A percentile compares a stretch with the other conserved stretches of the same genome.
Evolutionary conservation across 116 monocot genomes (phyloP).

Genomic region (Posidonia oceanica): DNA sequence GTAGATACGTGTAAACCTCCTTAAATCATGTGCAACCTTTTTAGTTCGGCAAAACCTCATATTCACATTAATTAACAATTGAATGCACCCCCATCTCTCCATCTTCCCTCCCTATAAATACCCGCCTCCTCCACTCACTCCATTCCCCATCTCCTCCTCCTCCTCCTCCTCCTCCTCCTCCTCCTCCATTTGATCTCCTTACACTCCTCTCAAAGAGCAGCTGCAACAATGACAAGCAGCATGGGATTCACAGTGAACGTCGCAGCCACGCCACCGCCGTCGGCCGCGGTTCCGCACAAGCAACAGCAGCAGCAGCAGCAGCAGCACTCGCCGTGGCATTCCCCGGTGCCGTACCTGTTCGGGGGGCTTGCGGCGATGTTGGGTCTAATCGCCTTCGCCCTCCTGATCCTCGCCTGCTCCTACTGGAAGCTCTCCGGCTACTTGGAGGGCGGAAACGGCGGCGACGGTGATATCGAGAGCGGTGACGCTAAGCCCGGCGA

Average conservation of each 20-base stretch:
- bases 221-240: not conserved
- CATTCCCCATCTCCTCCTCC: not conserved
- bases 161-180: not conserved
- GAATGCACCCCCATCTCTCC: not conserved
- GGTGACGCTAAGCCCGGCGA: slow-evolving; percentile 9
- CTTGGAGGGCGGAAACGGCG: slow-evolving; percentile 9
- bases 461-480: slow-evolving; percentile 4
- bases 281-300: not conserved
- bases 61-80: too few species aligned
- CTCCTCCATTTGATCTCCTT: not conserved
- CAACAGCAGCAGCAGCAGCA: not conserved
- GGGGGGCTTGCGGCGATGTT: slow-evolving; percentile 83
- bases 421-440: slow-evolving; percentile 58
- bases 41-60: too few species aligned
- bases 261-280: not conserved
- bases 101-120: not conserved
- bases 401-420: slow-evolving; percentile 58
- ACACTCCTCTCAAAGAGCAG: too few species aligned
- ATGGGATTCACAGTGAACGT: not conserved
- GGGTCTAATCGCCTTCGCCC: slow-evolving; percentile 44
- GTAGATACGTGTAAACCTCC: too few species aligned
- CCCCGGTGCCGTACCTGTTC: slow-evolving; percentile 76
- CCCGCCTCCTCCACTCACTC: not conserved
- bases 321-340: slow-evolving; percentile 39
- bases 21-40: too few species aligned